These are phyloP conservation scores for Microglena sp. DNA, from an alignment of 139 green algal genomes.

Conservation along the genomic window DNA sequence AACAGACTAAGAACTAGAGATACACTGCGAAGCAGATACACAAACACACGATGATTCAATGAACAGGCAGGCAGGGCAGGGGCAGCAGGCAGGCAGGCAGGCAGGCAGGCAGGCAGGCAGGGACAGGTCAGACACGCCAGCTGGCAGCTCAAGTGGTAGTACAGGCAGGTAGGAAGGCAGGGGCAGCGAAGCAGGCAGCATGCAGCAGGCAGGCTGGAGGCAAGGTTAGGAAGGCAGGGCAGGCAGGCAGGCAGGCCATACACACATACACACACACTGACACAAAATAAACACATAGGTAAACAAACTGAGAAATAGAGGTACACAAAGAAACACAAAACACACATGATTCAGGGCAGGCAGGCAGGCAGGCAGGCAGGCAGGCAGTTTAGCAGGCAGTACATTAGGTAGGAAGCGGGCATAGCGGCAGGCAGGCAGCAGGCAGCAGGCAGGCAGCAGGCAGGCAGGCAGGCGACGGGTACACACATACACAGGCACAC, in stretches of 20 bases:
- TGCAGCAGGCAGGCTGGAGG: background rate
- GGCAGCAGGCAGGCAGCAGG: background rate
- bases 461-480: background rate
- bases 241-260: background rate
- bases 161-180: background rate
- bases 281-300: background rate
- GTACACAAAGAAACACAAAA: background rate
- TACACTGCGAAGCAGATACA: background rate
- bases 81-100: background rate
- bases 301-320: background rate
- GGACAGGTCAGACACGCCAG: background rate
- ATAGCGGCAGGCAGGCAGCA: background rate
- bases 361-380: background rate
- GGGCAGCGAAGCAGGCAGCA: conserved; percentile 4
- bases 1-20: background rate
- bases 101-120: background rate
- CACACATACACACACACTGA: background rate
- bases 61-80: background rate
- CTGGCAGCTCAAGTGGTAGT: background rate
- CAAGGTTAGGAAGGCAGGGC: background rate
- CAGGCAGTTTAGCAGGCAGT: background rate
- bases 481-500: background rate
- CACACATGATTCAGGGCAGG: background rate
- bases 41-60: background rate
- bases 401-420: background rate